Conservation (phyloP, 1,284 basidiomycete species). For the Pascua sp. region DNA sequence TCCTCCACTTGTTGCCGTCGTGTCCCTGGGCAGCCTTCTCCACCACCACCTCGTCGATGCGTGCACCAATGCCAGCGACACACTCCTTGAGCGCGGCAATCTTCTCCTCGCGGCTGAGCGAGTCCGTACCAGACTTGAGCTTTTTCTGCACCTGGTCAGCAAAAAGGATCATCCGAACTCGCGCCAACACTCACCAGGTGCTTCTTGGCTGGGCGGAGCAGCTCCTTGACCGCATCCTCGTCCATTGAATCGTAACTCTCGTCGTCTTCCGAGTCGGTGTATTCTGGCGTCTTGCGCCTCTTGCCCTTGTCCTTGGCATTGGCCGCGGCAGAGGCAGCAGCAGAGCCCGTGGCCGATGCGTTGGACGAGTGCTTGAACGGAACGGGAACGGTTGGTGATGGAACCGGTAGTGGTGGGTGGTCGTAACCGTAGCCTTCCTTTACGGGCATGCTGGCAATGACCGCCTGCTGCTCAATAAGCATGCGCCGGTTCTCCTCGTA, state of each 20-base stretch:
- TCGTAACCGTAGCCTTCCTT: constrained; percentile 46
- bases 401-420: constrained; percentile 26
- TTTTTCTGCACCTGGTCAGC: constrained; percentile 65
- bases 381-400: no score
- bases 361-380: neutral
- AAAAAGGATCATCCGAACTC: neutral
- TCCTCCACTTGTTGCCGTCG: constrained; percentile 78
- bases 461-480: constrained; percentile 49
- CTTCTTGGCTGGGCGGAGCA: constrained; percentile 93
- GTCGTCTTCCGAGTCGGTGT: constrained; percentile 84
- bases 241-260: constrained; percentile 84
- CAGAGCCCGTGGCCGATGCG: neutral
- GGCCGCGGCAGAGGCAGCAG: constrained; percentile 2
- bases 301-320: constrained; percentile 60
- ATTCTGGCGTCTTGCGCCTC: constrained; percentile 81
- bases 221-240: constrained; percentile 89
- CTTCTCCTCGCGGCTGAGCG: constrained; percentile 90
- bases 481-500: constrained; percentile 86
- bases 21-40: constrained; percentile 71
- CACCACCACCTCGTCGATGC: constrained; percentile 80
- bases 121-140: constrained; percentile 85
- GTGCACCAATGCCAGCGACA: constrained; percentile 84
- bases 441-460: constrained; percentile 55
- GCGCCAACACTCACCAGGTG: constrained; percentile 65
- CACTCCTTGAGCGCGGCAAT: constrained; percentile 94